Conservation (phyloP, 805 yeast species). For the Phaffomyces thermotolerans region DNA sequence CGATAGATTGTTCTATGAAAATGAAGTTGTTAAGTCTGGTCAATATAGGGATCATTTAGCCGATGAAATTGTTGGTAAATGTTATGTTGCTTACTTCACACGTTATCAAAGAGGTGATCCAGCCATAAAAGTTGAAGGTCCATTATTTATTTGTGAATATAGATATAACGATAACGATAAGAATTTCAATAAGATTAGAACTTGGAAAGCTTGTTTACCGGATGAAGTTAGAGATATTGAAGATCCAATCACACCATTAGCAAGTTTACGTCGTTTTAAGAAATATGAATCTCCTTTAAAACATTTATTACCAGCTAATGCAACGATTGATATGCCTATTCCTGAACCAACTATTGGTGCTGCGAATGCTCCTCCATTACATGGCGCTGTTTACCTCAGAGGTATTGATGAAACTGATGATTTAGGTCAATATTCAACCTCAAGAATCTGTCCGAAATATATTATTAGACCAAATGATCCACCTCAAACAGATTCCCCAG, state of each 20-base stretch:
- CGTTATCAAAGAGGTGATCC: slow-evolving; percentile 95
- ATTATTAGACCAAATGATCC: slow-evolving; percentile 38
- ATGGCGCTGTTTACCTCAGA: slow-evolving; percentile 83
- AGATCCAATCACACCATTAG: slow-evolving; percentile 71
- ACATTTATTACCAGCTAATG: slow-evolving; percentile 66
- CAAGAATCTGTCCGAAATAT: slow-evolving; percentile 37
- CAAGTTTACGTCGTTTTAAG: slow-evolving; percentile 59
- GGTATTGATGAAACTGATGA: slow-evolving; percentile 76
- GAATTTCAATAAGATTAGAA: slow-evolving; percentile 87
- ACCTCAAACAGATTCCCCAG: slow-evolving; percentile 19
- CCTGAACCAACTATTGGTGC: slow-evolving; percentile 82
- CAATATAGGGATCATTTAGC: slow-evolving; percentile 92
- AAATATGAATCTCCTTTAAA: slow-evolving; percentile 82
- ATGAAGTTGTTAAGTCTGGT: slow-evolving; percentile 94
- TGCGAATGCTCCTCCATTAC: slow-evolving; percentile 86
- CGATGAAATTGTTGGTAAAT: slow-evolving; percentile 84
- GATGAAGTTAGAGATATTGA: slow-evolving; percentile 86
- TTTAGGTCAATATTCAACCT: slow-evolving; percentile 63
- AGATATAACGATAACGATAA: slow-evolving; percentile 89
- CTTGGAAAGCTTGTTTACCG: slow-evolving; percentile 98
- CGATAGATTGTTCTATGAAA: slow-evolving; percentile 83
- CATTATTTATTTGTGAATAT: slow-evolving; percentile 88
- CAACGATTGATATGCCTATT: slow-evolving; percentile 62
- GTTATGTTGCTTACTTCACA: slow-evolving; percentile 91
- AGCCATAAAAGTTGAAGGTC: slow-evolving; percentile 68